Evolutionary conservation across 1,284 basidiomycete species (phyloP).

Genomic region (Sanghuangporus sanghuang): DNA sequence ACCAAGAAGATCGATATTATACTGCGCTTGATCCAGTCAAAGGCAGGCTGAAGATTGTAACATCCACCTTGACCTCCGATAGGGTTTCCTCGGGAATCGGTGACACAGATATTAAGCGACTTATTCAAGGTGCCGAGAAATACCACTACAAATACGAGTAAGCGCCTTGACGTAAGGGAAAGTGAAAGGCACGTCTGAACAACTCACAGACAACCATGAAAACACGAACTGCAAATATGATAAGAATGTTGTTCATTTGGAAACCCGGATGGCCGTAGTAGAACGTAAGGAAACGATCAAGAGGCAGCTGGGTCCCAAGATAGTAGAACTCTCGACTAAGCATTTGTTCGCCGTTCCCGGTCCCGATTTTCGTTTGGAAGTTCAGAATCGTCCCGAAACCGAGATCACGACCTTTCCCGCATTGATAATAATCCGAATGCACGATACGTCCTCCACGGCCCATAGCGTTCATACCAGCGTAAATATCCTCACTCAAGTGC

Average conservation of each 20-base stretch:
- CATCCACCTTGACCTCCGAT: constrained; percentile 81
- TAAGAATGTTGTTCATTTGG: constrained; percentile 99
- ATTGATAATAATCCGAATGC: constrained; percentile 99
- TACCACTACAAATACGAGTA: constrained; percentile 47
- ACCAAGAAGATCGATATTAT: constrained; percentile 96
- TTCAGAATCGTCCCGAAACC: constrained; percentile 99
- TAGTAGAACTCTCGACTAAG: constrained; percentile 99
- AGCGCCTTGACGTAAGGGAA: constrained; percentile 18
- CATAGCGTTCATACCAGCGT: constrained; percentile 99
- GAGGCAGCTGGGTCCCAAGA: constrained; percentile 94
- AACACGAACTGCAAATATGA: constrained; percentile 93
- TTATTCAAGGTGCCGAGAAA: constrained; percentile 95
- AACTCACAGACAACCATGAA: constrained; percentile 87
- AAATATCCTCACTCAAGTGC: constrained; percentile 99
- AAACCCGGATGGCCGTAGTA: constrained; percentile 99
- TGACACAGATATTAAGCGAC: constrained; percentile 80
- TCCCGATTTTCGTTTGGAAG: constrained; percentile 99
- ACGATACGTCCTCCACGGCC: constrained; percentile 98
- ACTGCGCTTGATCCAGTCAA: constrained; percentile 94
- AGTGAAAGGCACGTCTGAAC: neutral
- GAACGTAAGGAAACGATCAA: constrained; percentile 99
- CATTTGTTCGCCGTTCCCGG: constrained; percentile 99
- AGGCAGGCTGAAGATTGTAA: constrained; percentile 91
- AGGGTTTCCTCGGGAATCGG: constrained; percentile 76
- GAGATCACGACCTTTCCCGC: constrained; percentile 98